Evolutionary conservation across 2,329 filamentous ascomycete genomes (phyloP), one percentile per base, ranked within the genome.

Genomic region (Daldinia eschscholtzii): DNA sequence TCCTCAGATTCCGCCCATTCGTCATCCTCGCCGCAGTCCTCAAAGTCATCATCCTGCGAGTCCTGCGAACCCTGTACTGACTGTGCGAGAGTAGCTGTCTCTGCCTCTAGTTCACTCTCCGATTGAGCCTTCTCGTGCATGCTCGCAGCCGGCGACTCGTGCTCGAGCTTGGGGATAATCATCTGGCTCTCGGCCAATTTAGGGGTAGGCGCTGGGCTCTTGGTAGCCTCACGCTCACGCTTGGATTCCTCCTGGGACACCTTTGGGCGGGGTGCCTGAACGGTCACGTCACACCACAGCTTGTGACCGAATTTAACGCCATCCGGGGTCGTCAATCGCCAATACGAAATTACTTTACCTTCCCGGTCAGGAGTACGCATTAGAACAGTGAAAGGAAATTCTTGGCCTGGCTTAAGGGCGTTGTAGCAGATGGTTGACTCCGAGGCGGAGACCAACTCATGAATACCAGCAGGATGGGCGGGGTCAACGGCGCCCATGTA

Each of bases 161-260:
- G 97, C 75, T 97, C 94, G 42, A 98, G 87, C 80, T 92, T 97
- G 68, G 96, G 96, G 87, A 98, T 98, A 78, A 98, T 94, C 94
- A 98, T 98, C 75, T 90, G 89, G 81, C 91, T 93, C 70, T 74
- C 72, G 57, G 71, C 70, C 68, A 79, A 52, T 59, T 74, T 60
- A 18, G 70, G 62, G 2, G 61, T 55, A 18, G 63, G 53, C 5
- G 64, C 57, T 13, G 67, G 55, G 3, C 60, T 61, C 6, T 68
- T 70, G n/a, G 71, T 37, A 52, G 68, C 79, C 13, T 53, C 44
- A 5, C 10, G 75, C 55, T 76, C 67, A 7, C 35, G 52, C n/a
- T 63, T 41, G 13, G 64, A 12, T 20, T 64, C 41, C 3, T 15
- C 44, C 70, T 92, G 89, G 57, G 33, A 37, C 23, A 92, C 84